A percentile compares a stretch with the other conserved stretches of the same genome.
Conservation (phyloP, 805 yeast species). For the Yamadazyma nakazawae region DNA sequence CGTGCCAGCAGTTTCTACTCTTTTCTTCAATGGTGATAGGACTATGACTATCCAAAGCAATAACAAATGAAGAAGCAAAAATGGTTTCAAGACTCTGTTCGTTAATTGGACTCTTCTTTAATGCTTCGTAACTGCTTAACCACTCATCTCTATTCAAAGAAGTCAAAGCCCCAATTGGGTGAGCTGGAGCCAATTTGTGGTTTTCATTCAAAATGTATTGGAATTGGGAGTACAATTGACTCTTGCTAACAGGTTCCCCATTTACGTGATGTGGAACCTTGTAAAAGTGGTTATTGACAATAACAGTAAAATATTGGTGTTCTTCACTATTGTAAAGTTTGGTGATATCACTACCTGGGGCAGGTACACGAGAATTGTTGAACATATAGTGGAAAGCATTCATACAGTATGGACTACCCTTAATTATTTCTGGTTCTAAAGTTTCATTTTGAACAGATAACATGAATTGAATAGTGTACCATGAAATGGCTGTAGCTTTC, state of each 20-base stretch:
- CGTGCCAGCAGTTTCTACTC: constrained; percentile 88
- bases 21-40: constrained; percentile 83
- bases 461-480: constrained; percentile 66
- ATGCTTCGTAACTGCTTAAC: constrained; percentile 55
- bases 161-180: constrained; percentile 75
- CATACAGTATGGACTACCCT: constrained; percentile 88
- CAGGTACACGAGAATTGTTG: constrained; percentile 84
- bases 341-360: constrained; percentile 58
- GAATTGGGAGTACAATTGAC: constrained; percentile 57
- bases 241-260: constrained; percentile 44
- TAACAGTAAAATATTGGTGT: constrained; percentile 69
- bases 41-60: constrained; percentile 68
- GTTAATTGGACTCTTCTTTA: constrained; percentile 61
- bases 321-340: constrained; percentile 45
- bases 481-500: constrained; percentile 74
- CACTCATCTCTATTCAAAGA: constrained; percentile 84
- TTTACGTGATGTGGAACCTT: constrained; percentile 60
- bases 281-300: constrained; percentile 75
- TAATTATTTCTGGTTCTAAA: constrained; percentile 76
- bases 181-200: constrained; percentile 39
- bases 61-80: constrained; percentile 72
- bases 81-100: constrained; percentile 60
- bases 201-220: constrained; percentile 47
- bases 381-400: constrained; percentile 88
- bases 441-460: constrained; percentile 64